A percentile compares a stretch with the other conserved stretches of the same genome.
phyloP scores from a whole-genome alignment of 2,329 filamentous ascomycete genomes.

The Botryotinia globosa region DNA sequence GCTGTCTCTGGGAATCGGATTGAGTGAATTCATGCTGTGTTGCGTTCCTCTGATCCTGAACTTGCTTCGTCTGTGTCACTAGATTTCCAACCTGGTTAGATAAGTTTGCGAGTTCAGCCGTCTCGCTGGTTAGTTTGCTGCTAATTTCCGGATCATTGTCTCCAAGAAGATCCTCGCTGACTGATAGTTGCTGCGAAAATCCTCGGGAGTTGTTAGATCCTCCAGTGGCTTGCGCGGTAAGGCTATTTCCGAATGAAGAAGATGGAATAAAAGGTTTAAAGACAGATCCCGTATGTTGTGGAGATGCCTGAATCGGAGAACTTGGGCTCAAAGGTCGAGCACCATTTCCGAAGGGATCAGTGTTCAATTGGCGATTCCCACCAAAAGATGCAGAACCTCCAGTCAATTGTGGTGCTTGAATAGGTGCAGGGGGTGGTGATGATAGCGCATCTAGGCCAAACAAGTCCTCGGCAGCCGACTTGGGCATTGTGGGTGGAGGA shows the following conservation, averaged over 20 bases:
- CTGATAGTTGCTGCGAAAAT: conserved; percentile 45
- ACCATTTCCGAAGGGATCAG: conserved; percentile 45
- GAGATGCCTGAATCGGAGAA: conserved; percentile 33
- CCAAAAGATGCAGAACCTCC: conserved; percentile 65
- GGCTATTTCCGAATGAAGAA: conserved; percentile 83
- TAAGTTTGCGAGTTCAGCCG: conserved; percentile 88
- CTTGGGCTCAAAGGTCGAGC: conserved; percentile 30
- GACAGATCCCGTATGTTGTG: conserved; percentile 37
- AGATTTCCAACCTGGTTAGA: conserved; percentile 92
- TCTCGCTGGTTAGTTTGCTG: conserved; percentile 84
- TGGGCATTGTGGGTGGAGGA: conserved; percentile 51
- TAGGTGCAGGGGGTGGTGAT: conserved; percentile 45
- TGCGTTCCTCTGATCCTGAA: conserved; percentile 74
- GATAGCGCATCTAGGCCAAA: conserved; percentile 82
- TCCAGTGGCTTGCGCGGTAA: conserved; percentile 75
- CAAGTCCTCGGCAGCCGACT: conserved; percentile 87
- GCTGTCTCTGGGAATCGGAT: conserved; percentile 81
- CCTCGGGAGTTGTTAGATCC: conserved; percentile 44
- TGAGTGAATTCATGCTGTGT: conserved; percentile 82
- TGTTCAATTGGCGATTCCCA: conserved; percentile 40
- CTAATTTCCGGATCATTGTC: conserved; percentile 86
- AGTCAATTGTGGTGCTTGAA: conserved; percentile 64
- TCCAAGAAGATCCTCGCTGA: conserved; percentile 81
- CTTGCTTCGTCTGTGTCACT: conserved; percentile 90
- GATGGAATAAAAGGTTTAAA: conserved; percentile 94